These are phyloP conservation scores for Asterochloris sp. DNA, from an alignment of 139 green algal genomes.

Conservation along the genomic window DNA sequence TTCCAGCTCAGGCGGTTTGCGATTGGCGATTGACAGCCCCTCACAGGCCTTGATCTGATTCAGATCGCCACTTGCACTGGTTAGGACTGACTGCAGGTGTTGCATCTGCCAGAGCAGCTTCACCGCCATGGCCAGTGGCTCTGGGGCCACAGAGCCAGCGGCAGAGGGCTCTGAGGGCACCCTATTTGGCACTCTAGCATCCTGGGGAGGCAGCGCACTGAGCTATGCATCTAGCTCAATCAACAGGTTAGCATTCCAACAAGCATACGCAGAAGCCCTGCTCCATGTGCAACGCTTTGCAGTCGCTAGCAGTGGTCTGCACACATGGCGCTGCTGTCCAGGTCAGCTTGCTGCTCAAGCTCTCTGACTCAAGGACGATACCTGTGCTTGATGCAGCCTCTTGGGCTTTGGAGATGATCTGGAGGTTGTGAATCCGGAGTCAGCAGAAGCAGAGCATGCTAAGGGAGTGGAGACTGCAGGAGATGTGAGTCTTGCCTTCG, in stretches of 20 bases:
- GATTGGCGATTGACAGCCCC: no score
- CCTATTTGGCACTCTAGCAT: conserved; percentile 12
- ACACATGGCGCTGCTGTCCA: not conserved
- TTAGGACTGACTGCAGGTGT: no score
- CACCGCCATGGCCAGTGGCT: no score
- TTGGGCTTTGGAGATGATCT: conserved; percentile 55
- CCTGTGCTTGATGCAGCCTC: conserved; percentile 31
- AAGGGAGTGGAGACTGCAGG: conserved; percentile 13
- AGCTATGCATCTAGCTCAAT: conserved; percentile 38
- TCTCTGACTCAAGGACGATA: not conserved
- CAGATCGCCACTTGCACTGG: no score
- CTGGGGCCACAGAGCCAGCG: no score
- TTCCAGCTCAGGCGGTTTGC: no score
- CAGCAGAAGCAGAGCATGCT: conserved; percentile 28
- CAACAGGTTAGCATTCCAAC: conserved; percentile 27
- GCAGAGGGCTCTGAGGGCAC: not conserved
- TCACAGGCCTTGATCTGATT: no score
- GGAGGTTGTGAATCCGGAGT: conserved; percentile 53
- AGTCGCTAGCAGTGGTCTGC: not conserved
- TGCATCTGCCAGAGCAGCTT: no score
- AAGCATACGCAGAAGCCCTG: not conserved
- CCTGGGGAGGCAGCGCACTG: conserved; percentile 16
- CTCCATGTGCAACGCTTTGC: not conserved
- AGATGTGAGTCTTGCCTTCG: conserved; percentile 21
- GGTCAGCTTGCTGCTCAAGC: not conserved